Evolutionary conservation across 73 alveolate genomes (phyloP).

Genomic region (Paramecium pentaurelia): DNA sequence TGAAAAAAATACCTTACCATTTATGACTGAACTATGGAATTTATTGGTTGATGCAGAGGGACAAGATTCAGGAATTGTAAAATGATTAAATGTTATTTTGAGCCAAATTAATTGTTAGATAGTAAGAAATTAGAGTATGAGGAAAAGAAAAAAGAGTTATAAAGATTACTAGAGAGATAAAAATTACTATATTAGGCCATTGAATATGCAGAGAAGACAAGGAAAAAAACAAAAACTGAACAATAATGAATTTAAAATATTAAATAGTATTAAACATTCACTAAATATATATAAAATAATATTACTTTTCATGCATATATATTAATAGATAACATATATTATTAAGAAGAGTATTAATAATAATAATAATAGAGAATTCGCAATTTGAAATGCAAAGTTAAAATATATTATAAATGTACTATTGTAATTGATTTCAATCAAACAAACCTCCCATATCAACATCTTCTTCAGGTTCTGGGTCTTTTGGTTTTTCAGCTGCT

Average conservation of each 20-base stretch:
- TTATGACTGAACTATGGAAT: conserved; percentile 46
- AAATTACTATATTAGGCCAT: neutral
- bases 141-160: neutral
- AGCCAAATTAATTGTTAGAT: neutral
- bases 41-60: conserved; percentile 15
- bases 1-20: conserved; percentile 30
- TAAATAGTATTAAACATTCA: neutral
- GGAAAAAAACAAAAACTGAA: conserved; percentile 11
- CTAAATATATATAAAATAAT: neutral
- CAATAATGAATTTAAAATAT: neutral
- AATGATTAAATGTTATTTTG: neutral
- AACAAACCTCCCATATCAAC: conserved; percentile 56
- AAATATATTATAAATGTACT: neutral
- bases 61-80: conserved; percentile 12
- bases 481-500: conserved; percentile 25
- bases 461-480: conserved; percentile 50
- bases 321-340: neutral
- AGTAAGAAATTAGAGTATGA: neutral
- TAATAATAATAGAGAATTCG: neutral
- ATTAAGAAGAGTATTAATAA: neutral
- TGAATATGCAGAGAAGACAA: neutral
- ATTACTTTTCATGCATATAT: neutral
- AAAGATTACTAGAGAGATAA: neutral
- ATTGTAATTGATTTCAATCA: conserved; percentile 41
- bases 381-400: neutral